Conservation (phyloP, 2,329 filamentous ascomycete genomes). For the Colletotrichum destructivum region DNA sequence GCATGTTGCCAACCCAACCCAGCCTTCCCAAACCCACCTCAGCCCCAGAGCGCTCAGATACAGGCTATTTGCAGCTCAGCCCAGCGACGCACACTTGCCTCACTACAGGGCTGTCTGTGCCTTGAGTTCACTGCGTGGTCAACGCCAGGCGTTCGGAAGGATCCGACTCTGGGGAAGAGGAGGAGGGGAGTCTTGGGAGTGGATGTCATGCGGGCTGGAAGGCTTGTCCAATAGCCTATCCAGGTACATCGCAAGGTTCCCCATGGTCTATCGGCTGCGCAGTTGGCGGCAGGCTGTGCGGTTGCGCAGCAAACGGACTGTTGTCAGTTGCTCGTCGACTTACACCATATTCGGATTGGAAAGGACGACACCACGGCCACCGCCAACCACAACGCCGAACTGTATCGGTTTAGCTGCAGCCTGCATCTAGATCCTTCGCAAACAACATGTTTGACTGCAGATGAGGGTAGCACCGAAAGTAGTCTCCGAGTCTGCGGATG, state of each 20-base stretch:
- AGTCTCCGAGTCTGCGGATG: background rate
- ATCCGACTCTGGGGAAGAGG: background rate
- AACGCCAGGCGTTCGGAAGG: constrained; percentile 7
- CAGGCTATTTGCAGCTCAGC: constrained; percentile 14
- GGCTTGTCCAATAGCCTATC: constrained; percentile 1
- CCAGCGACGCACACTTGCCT: constrained; percentile 8
- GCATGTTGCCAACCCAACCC: too few relatives aligned
- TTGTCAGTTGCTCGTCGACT: background rate
- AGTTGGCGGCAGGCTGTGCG: background rate
- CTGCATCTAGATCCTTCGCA: background rate
- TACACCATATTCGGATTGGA: background rate
- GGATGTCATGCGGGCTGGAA: background rate
- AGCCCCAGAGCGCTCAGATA: constrained; percentile 11
- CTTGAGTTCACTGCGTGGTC: background rate
- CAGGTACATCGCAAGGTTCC: background rate
- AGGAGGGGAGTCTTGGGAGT: background rate
- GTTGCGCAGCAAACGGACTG: constrained; percentile 5
- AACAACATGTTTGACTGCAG: background rate
- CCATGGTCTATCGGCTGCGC: background rate
- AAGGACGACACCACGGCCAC: constrained; percentile 12
- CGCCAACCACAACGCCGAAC: constrained; percentile 3
- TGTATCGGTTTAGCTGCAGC: background rate
- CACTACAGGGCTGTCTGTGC: background rate
- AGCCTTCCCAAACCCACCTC: background rate
- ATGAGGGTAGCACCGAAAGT: background rate